Evolutionary conservation across 345 rosid species (phyloP).

Genomic region (Brassica rapa): DNA sequence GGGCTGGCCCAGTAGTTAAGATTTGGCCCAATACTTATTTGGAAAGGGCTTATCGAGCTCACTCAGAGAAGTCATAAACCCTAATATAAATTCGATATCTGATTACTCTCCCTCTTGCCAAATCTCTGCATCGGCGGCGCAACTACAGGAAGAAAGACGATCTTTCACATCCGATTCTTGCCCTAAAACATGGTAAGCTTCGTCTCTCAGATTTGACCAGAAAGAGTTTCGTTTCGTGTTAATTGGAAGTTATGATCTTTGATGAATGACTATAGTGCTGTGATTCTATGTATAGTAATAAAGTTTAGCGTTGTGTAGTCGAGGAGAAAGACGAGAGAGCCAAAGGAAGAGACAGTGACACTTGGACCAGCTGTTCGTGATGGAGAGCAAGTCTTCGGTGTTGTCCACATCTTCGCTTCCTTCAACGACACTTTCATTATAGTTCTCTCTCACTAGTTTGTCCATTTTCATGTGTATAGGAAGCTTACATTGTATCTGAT

Average conservation of each 20-base stretch:
- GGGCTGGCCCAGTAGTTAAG: background rate
- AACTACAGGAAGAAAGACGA: background rate
- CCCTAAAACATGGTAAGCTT: constrained; percentile 29
- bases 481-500: background rate
- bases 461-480: background rate
- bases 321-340: constrained; percentile 72
- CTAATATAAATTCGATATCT: constrained; percentile 24
- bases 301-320: constrained; percentile 46
- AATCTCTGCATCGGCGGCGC: constrained; percentile 21
- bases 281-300: background rate
- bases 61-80: constrained; percentile 18
- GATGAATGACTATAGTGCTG: background rate
- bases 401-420: constrained; percentile 87
- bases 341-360: constrained; percentile 79
- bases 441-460: constrained; percentile 1
- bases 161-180: background rate
- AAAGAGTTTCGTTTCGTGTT: background rate
- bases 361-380: constrained; percentile 80
- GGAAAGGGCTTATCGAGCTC: background rate
- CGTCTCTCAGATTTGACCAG: constrained; percentile 1
- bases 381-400: constrained; percentile 83
- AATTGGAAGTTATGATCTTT: background rate
- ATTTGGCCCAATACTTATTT: constrained; percentile 23
- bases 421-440: constrained; percentile 88
- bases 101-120: background rate